Evolutionary conservation across 345 rosid species (phyloP).

Genomic region (Boechera divaricarpa): DNA sequence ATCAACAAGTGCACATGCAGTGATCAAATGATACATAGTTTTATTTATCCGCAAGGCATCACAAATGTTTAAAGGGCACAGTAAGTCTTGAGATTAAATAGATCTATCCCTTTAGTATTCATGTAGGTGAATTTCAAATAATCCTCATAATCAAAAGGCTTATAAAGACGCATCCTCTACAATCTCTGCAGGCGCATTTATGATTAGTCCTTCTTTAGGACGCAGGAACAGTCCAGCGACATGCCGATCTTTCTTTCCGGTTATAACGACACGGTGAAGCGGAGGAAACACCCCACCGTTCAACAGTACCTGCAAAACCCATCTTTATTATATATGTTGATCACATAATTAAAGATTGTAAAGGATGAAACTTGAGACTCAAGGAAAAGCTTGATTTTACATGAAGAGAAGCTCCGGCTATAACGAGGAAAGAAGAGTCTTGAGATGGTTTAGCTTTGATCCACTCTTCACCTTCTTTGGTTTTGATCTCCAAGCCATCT

Average conservation of each 20-base stretch:
- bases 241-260: slow-evolving; percentile 35
- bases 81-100: slow-evolving; percentile 39
- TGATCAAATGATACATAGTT: slow-evolving; percentile 24
- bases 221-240: slow-evolving; percentile 35
- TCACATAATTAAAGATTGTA: neutral
- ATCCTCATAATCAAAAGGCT: slow-evolving; percentile 40
- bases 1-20: neutral
- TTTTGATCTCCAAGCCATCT: slow-evolving; percentile 55
- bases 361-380: slow-evolving; percentile 9
- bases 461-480: slow-evolving; percentile 51
- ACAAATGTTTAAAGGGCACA: slow-evolving; percentile 37
- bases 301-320: slow-evolving; percentile 34
- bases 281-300: slow-evolving; percentile 45
- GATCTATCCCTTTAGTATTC: neutral
- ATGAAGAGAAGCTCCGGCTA: slow-evolving; percentile 58
- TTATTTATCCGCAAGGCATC: neutral
- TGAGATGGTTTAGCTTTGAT: slow-evolving; percentile 53
- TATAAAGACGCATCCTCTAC: slow-evolving; percentile 38
- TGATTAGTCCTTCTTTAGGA: slow-evolving; percentile 27
- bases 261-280: slow-evolving; percentile 40
- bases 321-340: neutral
- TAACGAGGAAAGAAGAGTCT: slow-evolving; percentile 50
- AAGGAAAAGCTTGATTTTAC: slow-evolving; percentile 36
- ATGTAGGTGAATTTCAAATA: slow-evolving; percentile 19
- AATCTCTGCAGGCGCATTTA: slow-evolving; percentile 32